These are phyloP conservation scores for Penicillium aurantiogriseum DNA, from an alignment of 2,329 filamentous ascomycete species.

Conservation along the genomic window DNA sequence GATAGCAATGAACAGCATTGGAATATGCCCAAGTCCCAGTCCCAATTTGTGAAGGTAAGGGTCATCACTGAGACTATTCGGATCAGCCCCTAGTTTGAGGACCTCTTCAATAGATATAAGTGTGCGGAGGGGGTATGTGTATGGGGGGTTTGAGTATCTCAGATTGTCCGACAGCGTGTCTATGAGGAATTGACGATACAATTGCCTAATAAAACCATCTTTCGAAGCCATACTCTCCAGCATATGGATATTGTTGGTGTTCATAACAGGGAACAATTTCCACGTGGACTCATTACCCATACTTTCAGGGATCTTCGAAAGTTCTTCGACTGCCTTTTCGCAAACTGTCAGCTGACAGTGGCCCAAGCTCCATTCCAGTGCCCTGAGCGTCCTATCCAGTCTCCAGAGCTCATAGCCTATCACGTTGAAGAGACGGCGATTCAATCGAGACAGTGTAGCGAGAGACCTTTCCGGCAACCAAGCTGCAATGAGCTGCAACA, in stretches of 20 bases:
- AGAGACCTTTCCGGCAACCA: not conserved
- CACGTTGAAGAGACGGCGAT: not conserved
- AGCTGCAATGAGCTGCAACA: not conserved
- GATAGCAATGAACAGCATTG: not conserved
- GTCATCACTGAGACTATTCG: not conserved
- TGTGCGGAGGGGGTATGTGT: too few species aligned
- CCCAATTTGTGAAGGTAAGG: accelerated
- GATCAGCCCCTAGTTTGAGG: not conserved
- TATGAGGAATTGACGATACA: not conserved
- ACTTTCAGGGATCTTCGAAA: not conserved
- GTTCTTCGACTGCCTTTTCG: not conserved
- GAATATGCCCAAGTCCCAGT: not conserved
- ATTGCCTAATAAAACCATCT: conserved; percentile 54
- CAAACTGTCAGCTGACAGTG: not conserved
- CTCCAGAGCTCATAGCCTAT: not conserved
- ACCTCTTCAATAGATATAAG: not conserved
- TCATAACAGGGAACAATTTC: not conserved
- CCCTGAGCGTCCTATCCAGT: not conserved
- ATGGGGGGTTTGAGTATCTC: too few species aligned
- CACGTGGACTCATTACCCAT: not conserved
- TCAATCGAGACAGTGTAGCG: not conserved
- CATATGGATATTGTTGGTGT: not conserved
- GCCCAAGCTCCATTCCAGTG: not conserved
- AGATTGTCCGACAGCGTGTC: not conserved
- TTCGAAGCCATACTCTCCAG: conserved; percentile 57